Conservation (phyloP, 169 alveolate species). For the Plasmodium knowlesi region DNA sequence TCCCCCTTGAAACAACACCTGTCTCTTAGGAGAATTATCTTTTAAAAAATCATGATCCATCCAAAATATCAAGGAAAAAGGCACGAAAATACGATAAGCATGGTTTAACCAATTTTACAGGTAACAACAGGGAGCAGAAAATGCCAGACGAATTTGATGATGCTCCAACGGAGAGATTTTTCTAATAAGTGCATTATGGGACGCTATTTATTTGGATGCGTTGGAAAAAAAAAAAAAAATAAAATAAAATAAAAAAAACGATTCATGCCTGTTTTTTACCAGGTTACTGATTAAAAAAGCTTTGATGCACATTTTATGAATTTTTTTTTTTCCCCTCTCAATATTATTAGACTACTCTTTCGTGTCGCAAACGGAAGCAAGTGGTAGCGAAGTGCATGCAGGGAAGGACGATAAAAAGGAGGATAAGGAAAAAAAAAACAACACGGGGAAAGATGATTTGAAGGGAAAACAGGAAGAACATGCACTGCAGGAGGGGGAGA, state of each 20-base stretch:
- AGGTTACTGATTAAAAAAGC: not conserved
- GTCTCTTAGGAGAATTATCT: slow-evolving; percentile 20
- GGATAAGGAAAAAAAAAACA: not conserved
- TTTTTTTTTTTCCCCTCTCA: not conserved
- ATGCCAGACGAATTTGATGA: not conserved
- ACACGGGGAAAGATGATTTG: not conserved
- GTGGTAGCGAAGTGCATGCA: not conserved
- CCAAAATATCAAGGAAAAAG: slow-evolving; percentile 26
- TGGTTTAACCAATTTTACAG: slow-evolving; percentile 14
- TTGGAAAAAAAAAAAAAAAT: not conserved
- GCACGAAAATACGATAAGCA: slow-evolving; percentile 13
- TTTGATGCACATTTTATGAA: not conserved
- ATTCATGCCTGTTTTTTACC: no score
- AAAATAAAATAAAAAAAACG: not conserved
- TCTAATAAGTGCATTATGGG: not conserved
- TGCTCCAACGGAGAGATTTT: not conserved
- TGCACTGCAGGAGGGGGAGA: not conserved
- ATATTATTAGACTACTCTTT: slow-evolving; percentile 38
- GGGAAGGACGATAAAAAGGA: slow-evolving; percentile 14
- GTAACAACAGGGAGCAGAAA: slow-evolving; percentile 3
- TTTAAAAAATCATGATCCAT: slow-evolving; percentile 1
- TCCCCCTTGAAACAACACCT: not conserved
- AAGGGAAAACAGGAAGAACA: slow-evolving; percentile 2
- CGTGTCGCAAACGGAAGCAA: slow-evolving; percentile 2
- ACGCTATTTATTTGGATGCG: not conserved